These are phyloP conservation scores for Monosporascus cannonballus DNA, from an alignment of 2,329 filamentous ascomycete species.

Conservation along the genomic window DNA sequence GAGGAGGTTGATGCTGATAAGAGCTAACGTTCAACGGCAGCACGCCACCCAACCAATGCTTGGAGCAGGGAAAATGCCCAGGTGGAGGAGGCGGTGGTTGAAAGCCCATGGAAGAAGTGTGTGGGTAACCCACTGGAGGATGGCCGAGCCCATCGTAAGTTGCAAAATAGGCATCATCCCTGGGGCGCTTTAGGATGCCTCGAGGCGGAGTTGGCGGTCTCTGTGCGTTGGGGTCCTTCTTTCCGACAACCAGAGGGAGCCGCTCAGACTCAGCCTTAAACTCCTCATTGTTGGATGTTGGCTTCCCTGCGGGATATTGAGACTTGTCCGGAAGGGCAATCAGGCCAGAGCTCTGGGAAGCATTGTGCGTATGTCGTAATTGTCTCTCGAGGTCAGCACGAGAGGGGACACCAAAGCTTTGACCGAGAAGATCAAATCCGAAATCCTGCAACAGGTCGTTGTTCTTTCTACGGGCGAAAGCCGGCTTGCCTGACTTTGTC, in stretches of 20 bases:
- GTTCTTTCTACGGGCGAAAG: constrained; percentile 19
- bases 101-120: neutral
- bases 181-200: neutral
- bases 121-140: neutral
- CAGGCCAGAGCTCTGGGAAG: constrained; percentile 12
- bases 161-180: neutral
- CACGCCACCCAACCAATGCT: neutral
- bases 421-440: constrained; percentile 20
- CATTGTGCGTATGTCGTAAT: constrained; percentile 6
- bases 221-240: constrained; percentile 2
- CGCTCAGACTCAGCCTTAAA: neutral
- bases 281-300: neutral
- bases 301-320: neutral
- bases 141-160: neutral
- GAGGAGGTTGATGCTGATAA: neutral
- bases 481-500: constrained; percentile 18
- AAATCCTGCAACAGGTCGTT: constrained; percentile 13
- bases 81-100: constrained; percentile 4
- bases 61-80: neutral
- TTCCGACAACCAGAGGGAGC: neutral
- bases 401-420: constrained; percentile 19
- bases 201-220: constrained; percentile 7
- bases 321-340: constrained; percentile 4
- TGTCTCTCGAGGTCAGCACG: constrained; percentile 15
- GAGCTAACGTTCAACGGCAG: neutral